These are phyloP conservation scores for Trypanosoma vivax DNA, from an alignment of 208 protist genomes.

Conservation along the genomic window DNA sequence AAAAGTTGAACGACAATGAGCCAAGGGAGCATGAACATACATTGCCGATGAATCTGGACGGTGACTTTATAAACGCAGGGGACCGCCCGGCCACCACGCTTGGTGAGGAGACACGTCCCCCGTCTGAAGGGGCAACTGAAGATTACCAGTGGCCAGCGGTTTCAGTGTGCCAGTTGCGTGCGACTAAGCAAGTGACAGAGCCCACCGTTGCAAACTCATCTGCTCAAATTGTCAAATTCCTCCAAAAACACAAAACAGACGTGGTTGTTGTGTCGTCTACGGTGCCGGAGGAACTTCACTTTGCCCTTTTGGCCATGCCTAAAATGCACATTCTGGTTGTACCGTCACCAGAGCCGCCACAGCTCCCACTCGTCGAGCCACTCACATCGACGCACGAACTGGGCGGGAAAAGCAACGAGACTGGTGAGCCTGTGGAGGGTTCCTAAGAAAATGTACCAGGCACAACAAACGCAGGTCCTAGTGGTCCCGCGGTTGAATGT, in stretches of 20 bases:
- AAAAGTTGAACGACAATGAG: too few species aligned
- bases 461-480: not conserved
- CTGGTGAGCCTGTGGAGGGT: too few species aligned
- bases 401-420: too few species aligned
- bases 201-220: slow-evolving; percentile 32
- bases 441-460: too few species aligned
- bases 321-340: slow-evolving; percentile 68
- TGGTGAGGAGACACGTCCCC: not conserved
- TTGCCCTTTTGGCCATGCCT: slow-evolving; percentile 37
- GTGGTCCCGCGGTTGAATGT: too few species aligned
- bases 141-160: slow-evolving; percentile 35
- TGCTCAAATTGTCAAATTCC: slow-evolving; percentile 49
- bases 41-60: too few species aligned
- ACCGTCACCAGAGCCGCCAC: slow-evolving; percentile 15
- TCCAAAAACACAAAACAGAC: slow-evolving; percentile 53
- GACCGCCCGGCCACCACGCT: too few species aligned
- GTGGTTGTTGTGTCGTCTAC: slow-evolving; percentile 43
- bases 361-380: not conserved
- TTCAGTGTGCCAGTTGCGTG: slow-evolving; percentile 39
- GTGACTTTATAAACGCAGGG: too few species aligned
- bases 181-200: slow-evolving; percentile 43
- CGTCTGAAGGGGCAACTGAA: slow-evolving; percentile 1
- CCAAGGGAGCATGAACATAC: too few species aligned
- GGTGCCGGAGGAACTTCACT: slow-evolving; percentile 38
- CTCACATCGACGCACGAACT: not conserved